Evolutionary conservation across 352 stramenopile species (phyloP).

Genomic region (Phytophthora sp.): DNA sequence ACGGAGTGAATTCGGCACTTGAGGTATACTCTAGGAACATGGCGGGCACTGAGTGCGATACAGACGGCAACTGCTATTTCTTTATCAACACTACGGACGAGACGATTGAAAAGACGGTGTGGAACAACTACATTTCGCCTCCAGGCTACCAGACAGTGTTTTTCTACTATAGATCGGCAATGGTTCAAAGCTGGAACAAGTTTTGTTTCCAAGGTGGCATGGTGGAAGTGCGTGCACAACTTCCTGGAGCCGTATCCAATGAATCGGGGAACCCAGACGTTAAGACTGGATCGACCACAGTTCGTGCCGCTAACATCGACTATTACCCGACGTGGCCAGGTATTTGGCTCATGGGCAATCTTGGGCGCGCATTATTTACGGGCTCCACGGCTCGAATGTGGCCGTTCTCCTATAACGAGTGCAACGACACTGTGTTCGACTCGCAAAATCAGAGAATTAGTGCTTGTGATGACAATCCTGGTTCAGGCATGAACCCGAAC

Average conservation of each 20-base stretch:
- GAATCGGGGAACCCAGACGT: conserved; percentile 50
- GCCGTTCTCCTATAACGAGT: conserved; percentile 95
- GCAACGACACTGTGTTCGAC: conserved; percentile 67
- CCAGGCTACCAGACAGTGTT: conserved; percentile 50
- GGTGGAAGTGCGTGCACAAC: conserved; percentile 82
- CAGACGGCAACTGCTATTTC: conserved; percentile 59
- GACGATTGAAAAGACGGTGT: conserved; percentile 50
- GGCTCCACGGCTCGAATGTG: conserved; percentile 93
- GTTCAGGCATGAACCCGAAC: conserved; percentile 90
- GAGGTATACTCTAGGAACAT: conserved; percentile 70
- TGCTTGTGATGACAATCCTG: conserved; percentile 90
- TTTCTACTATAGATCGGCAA: conserved; percentile 65
- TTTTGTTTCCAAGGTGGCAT: conserved; percentile 95
- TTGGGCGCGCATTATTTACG: conserved; percentile 94
- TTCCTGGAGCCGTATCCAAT: conserved; percentile 79
- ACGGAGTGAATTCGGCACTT: conserved; percentile 67
- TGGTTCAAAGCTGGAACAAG: conserved; percentile 93
- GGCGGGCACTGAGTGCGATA: conserved; percentile 56
- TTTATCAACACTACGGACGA: conserved; percentile 57
- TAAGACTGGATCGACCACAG: conserved; percentile 25
- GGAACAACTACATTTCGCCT: conserved; percentile 61
- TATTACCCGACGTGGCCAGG: too few species aligned
- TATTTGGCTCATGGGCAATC: too few species aligned
- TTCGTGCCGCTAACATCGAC: too few species aligned
- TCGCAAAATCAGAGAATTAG: conserved; percentile 71